Evolutionary conservation across 2,329 filamentous ascomycete species (phyloP).

Genomic region (Leptographium procerum): DNA sequence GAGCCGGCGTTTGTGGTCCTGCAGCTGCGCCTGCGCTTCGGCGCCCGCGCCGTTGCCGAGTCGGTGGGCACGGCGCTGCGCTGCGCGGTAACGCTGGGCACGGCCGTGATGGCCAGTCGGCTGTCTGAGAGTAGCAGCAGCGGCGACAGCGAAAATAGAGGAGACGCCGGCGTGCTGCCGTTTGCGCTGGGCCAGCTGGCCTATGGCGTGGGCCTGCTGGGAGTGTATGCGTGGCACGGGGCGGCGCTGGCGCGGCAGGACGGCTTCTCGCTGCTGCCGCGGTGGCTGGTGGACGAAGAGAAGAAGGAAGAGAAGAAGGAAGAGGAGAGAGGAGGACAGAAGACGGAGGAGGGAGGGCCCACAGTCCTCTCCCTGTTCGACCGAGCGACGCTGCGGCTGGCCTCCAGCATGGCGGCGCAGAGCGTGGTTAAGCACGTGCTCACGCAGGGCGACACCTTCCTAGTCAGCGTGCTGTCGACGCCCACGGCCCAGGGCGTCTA

Average conservation of each 20-base stretch:
- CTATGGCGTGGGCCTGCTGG: conserved; percentile 58
- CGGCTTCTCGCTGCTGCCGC: conserved; percentile 58
- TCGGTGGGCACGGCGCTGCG: conserved; percentile 68
- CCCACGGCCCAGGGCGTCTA: conserved; percentile 81
- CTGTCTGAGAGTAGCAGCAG: no score
- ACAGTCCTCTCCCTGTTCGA: conserved; percentile 51
- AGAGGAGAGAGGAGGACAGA: not conserved
- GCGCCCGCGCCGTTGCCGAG: conserved; percentile 71
- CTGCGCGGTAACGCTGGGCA: conserved; percentile 62
- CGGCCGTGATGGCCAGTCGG: conserved; percentile 47
- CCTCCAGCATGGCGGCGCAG: conserved; percentile 76
- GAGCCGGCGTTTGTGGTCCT: conserved; percentile 86
- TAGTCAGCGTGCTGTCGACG: conserved; percentile 67
- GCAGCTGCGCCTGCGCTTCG: conserved; percentile 71
- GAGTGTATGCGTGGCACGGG: conserved; percentile 59
- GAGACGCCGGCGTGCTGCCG: conserved; percentile 63
- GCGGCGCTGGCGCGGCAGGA: conserved; percentile 39
- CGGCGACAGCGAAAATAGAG: conserved; percentile 15
- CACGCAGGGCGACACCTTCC: conserved; percentile 86
- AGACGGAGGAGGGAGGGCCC: not conserved
- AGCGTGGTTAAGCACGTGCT: conserved; percentile 84
- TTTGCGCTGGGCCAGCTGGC: conserved; percentile 79
- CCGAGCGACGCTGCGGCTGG: conserved; percentile 56
- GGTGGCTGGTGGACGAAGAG: conserved; percentile 25
- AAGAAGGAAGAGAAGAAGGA: not conserved